These are phyloP conservation scores for Cyberlindnera euphorbiae DNA, from an alignment of 805 yeast species.

Conservation along the genomic window DNA sequence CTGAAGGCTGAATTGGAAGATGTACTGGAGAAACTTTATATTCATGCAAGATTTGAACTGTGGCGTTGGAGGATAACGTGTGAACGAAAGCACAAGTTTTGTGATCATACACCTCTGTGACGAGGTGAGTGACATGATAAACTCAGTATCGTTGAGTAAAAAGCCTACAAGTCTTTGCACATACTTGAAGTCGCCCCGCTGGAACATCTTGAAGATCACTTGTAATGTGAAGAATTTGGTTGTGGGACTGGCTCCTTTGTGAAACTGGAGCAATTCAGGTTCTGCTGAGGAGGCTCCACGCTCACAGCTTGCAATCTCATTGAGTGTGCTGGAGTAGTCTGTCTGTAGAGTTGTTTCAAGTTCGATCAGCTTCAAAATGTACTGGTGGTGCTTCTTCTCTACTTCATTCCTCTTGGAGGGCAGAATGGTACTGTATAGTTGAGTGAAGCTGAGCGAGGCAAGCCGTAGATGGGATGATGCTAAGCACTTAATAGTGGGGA, in stretches of 20 bases:
- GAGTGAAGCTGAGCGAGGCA: conserved; percentile 21
- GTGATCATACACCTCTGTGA: conserved; percentile 14
- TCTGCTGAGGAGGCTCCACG: neutral
- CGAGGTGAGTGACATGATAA: conserved; percentile 1
- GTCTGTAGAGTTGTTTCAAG: conserved; percentile 13
- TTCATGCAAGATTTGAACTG: conserved; percentile 20
- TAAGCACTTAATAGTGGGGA: conserved; percentile 10
- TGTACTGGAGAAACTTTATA: conserved; percentile 19
- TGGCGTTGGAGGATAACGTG: conserved; percentile 13
- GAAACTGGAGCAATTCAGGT: conserved; percentile 1
- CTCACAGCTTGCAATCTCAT: conserved; percentile 8
- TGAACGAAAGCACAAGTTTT: conserved; percentile 19
- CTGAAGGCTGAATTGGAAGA: conserved; percentile 13
- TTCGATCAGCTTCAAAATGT: conserved; percentile 21
- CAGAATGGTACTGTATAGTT: conserved; percentile 18
- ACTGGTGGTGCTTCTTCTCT: conserved; percentile 18
- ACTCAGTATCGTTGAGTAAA: conserved; percentile 10
- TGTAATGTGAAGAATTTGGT: conserved; percentile 21
- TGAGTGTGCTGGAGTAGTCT: conserved; percentile 6
- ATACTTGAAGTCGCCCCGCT: conserved; percentile 9
- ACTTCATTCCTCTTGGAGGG: conserved; percentile 7
- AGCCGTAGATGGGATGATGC: conserved; percentile 19
- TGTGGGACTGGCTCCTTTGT: conserved; percentile 1
- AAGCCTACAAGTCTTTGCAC: conserved; percentile 10
- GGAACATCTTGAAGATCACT: conserved; percentile 20